Conservation (phyloP, 1,139 yeast genomes). For the Spathaspora sp. region DNA sequence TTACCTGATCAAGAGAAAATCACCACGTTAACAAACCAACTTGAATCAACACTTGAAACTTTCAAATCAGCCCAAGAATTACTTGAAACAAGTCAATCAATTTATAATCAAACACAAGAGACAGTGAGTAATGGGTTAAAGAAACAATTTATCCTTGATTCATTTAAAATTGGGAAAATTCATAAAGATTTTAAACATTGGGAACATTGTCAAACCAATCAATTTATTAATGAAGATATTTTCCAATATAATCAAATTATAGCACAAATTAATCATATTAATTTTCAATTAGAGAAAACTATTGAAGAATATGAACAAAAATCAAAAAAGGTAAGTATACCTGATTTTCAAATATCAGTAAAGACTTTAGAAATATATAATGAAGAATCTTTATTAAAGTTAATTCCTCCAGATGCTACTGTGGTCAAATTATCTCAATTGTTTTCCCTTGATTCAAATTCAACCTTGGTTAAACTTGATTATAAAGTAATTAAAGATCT, state of each 20-base stretch:
- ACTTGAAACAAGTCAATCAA: conserved; percentile 11
- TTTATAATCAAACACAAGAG: background rate
- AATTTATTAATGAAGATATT: conserved; percentile 26
- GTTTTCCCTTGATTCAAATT: conserved; percentile 29
- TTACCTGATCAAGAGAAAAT: conserved; percentile 3
- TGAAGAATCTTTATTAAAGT: conserved; percentile 19
- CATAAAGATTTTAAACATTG: conserved; percentile 33
- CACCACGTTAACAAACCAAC: conserved; percentile 5
- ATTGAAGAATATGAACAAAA: conserved; percentile 26
- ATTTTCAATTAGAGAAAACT: conserved; percentile 24
- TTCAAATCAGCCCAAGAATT: conserved; percentile 18
- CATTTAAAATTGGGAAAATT: conserved; percentile 32
- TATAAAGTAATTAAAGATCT: conserved; percentile 29
- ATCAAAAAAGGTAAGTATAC: conserved; percentile 26
- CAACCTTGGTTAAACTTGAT: conserved; percentile 29
- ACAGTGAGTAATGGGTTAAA: conserved; percentile 10
- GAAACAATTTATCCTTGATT: conserved; percentile 31
- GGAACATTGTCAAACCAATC: conserved; percentile 22
- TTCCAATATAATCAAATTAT: conserved; percentile 29
- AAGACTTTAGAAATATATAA: conserved; percentile 29
- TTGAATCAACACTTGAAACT: conserved; percentile 10
- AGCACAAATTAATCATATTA: conserved; percentile 31
- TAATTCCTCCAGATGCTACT: conserved; percentile 17
- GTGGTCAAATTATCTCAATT: conserved; percentile 22
- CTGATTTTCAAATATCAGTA: conserved; percentile 30